Evolutionary conservation across 169 alveolate species (phyloP).

Genomic region (Toxoplasma gondii): DNA sequence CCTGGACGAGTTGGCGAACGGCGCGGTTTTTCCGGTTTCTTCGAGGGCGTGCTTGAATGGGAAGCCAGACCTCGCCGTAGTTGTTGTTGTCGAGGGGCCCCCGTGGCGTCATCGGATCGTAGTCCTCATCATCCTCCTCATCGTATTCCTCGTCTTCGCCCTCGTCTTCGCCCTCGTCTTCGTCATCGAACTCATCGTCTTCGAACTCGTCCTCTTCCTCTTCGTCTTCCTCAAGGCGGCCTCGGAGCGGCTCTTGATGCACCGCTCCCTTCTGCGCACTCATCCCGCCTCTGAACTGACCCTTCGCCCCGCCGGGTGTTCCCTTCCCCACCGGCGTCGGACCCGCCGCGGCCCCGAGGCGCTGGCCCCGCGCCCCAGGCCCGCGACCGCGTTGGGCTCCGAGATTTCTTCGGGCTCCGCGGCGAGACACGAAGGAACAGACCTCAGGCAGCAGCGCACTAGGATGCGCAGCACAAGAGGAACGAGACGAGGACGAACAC

Average conservation of each 20-base stretch:
- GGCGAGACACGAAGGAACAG: not conserved
- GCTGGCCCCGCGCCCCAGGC: too few relatives aligned
- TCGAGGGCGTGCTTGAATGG: slow-evolving; percentile 66
- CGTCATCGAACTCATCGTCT: slow-evolving; percentile 45
- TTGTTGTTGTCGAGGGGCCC: slow-evolving; percentile 65
- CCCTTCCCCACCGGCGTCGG: not conserved
- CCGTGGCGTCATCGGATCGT: slow-evolving; percentile 66
- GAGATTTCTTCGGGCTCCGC: not conserved
- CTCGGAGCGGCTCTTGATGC: not conserved
- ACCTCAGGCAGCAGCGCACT: not conserved
- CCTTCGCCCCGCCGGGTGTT: not conserved
- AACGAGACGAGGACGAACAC: not conserved
- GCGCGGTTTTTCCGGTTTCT: slow-evolving; percentile 66
- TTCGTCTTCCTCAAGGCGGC: slow-evolving; percentile 4
- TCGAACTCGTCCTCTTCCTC: slow-evolving; percentile 63
- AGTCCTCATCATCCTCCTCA: slow-evolving; percentile 57
- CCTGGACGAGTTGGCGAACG: slow-evolving; percentile 62
- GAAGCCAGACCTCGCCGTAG: slow-evolving; percentile 68
- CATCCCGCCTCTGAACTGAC: not conserved
- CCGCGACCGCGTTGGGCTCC: not conserved
- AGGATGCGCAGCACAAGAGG: not conserved
- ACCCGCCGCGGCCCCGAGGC: too few relatives aligned
- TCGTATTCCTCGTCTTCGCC: slow-evolving; percentile 54
- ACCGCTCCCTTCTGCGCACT: not conserved
- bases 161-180: slow-evolving; percentile 28